phyloP scores from a whole-genome alignment of 1,284 basidiomycete genomes.

The Neolentinus lepideus region DNA sequence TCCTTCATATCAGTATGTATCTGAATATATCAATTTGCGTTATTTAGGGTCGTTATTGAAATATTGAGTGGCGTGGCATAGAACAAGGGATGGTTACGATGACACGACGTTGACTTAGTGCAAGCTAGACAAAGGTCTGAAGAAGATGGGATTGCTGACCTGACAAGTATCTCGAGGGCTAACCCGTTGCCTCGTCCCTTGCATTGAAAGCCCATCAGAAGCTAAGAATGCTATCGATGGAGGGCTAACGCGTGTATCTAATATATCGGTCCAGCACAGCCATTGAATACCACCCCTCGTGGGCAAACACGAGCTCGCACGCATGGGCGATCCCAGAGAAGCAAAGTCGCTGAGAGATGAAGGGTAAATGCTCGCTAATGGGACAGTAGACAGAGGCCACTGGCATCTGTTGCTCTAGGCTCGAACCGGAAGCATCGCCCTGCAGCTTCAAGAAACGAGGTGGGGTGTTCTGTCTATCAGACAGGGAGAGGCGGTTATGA shows the following conservation, averaged over 20 bases:
- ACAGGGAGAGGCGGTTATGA: background rate
- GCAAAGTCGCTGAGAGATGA: background rate
- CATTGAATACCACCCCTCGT: background rate
- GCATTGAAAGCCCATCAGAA: background rate
- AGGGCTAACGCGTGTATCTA: slow-evolving; percentile 2
- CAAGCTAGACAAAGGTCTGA: too few relatives aligned
- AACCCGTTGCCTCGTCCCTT: background rate
- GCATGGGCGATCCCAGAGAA: background rate
- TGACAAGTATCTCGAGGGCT: background rate
- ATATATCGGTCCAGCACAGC: background rate
- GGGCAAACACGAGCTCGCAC: background rate
- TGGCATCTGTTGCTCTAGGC: background rate
- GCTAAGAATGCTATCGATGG: slow-evolving; percentile 2
- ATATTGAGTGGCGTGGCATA: background rate
- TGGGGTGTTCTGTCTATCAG: background rate
- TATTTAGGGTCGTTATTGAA: background rate
- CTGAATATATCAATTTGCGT: background rate
- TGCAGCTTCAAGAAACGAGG: background rate
- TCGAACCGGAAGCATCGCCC: background rate
- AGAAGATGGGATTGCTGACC: too few relatives aligned
- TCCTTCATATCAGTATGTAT: background rate
- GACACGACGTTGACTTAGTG: too few relatives aligned
- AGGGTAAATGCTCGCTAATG: background rate
- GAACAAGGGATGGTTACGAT: too few relatives aligned
- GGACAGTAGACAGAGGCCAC: background rate